phyloP scores from a whole-genome alignment of 2,329 filamentous ascomycete species.

The Neurospora sp. region DNA sequence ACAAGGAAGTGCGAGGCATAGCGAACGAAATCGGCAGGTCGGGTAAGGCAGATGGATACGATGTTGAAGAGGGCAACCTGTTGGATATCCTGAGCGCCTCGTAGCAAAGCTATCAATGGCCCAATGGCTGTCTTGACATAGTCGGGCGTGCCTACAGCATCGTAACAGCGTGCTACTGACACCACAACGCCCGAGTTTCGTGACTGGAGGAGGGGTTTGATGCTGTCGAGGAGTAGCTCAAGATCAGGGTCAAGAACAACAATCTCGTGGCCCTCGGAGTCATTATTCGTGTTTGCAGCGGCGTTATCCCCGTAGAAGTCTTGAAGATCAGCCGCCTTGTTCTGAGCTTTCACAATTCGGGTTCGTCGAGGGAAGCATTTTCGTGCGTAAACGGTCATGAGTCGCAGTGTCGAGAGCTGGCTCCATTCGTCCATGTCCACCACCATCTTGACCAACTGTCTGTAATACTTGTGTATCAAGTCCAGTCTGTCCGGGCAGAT shows the following conservation, averaged over 20 bases:
- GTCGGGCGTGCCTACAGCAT: conserved; percentile 69
- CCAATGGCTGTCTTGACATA: conserved; percentile 70
- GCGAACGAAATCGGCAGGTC: conserved; percentile 72
- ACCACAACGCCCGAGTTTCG: conserved; percentile 89
- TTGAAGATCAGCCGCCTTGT: conserved; percentile 38
- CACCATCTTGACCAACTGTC: conserved; percentile 73
- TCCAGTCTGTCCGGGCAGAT: conserved; percentile 82
- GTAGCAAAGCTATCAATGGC: conserved; percentile 74
- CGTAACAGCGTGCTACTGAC: conserved; percentile 74
- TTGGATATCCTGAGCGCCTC: conserved; percentile 78
- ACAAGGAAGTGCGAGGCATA: conserved; percentile 88
- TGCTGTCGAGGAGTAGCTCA: conserved; percentile 66
- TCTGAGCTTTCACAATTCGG: conserved; percentile 39
- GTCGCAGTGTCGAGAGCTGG: conserved; percentile 69
- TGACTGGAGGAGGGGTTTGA: conserved; percentile 78
- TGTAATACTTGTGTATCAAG: conserved; percentile 84
- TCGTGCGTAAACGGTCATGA: conserved; percentile 78
- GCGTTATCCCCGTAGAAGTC: conserved; percentile 73
- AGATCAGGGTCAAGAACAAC: conserved; percentile 71
- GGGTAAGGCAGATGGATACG: conserved; percentile 74
- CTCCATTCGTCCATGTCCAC: conserved; percentile 99
- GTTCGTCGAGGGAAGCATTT: conserved; percentile 73
- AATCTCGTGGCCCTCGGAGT: conserved; percentile 38
- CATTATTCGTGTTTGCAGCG: conserved; percentile 24
- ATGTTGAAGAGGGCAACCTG: conserved; percentile 90